phyloP scores from a whole-genome alignment of 2,329 filamentous ascomycete species.

The Leptographium galeiforme region DNA sequence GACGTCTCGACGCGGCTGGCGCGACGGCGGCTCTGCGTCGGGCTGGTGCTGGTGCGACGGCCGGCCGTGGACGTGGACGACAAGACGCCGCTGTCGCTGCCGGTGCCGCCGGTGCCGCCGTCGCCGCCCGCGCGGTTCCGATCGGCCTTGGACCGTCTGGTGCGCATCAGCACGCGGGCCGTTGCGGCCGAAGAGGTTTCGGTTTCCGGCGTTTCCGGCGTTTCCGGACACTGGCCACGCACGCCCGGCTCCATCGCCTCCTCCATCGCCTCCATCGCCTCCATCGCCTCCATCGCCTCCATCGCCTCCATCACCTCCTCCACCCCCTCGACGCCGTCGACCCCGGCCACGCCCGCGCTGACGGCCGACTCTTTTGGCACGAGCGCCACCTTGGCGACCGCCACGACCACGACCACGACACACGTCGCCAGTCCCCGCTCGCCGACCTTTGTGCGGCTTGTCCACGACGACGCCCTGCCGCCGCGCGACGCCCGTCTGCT shows the following conservation, averaged over 20 bases:
- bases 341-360: slow-evolving; percentile 3
- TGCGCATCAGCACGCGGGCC: slow-evolving; percentile 23
- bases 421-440: background rate
- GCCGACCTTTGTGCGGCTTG: slow-evolving; percentile 30
- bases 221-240: background rate
- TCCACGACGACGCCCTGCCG: slow-evolving; percentile 33
- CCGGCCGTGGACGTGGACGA: background rate
- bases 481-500: slow-evolving; percentile 34
- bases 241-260: background rate
- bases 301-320: slow-evolving; percentile 1
- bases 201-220: too few species aligned
- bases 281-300: background rate
- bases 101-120: slow-evolving; percentile 9
- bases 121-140: slow-evolving; percentile 11
- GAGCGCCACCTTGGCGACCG: slow-evolving; percentile 5
- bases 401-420: background rate
- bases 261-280: background rate
- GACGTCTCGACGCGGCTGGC: slow-evolving; percentile 43
- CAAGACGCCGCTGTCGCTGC: slow-evolving; percentile 13
- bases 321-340: background rate
- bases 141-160: slow-evolving; percentile 25
- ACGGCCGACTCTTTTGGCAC: slow-evolving; percentile 11
- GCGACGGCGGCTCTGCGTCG: slow-evolving; percentile 40
- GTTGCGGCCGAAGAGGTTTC: slow-evolving; percentile 1
- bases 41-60: slow-evolving; percentile 41